These are phyloP conservation scores for Neofusicoccum sp. DNA, from an alignment of 2,329 filamentous ascomycete species.

Conservation along the genomic window DNA sequence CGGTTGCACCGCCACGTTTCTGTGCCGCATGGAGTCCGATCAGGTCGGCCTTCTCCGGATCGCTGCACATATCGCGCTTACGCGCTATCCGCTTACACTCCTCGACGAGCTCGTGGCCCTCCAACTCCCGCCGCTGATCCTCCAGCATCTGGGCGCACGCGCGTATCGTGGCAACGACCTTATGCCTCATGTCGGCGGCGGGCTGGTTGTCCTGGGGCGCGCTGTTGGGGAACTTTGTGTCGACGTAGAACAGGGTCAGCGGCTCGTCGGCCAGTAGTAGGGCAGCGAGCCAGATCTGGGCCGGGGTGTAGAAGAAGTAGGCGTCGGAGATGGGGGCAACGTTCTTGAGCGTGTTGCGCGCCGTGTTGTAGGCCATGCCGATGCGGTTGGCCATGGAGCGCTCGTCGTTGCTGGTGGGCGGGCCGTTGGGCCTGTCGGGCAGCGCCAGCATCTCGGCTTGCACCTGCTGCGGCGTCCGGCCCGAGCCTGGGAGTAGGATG, in stretches of 20 bases:
- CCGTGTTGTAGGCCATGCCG: conserved; percentile 66
- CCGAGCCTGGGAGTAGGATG: conserved; percentile 29
- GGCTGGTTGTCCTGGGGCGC: conserved; percentile 17
- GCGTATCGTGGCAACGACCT: conserved; percentile 39
- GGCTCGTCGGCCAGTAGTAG: conserved; percentile 71
- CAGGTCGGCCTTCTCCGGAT: conserved; percentile 71
- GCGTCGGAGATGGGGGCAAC: conserved; percentile 85
- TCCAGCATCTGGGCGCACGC: conserved; percentile 42
- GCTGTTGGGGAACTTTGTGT: conserved; percentile 39
- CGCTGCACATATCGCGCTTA: conserved; percentile 71
- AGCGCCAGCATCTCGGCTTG: conserved; percentile 31
- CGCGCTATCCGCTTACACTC: conserved; percentile 52
- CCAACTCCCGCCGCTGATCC: conserved; percentile 27
- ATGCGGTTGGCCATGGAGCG: conserved; percentile 45
- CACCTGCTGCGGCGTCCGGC: conserved; percentile 24
- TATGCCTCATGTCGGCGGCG: conserved; percentile 25
- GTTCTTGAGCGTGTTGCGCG: conserved; percentile 44
- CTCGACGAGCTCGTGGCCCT: conserved; percentile 39
- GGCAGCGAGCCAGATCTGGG: conserved; percentile 87
- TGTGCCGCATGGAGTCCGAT: conserved; percentile 66
- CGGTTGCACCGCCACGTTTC: conserved; percentile 38
- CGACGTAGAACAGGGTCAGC: conserved; percentile 51
- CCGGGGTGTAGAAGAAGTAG: conserved; percentile 95
- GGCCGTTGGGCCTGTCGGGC: conserved; percentile 23
- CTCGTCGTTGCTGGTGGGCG: conserved; percentile 20